phyloP scores from a whole-genome alignment of 2,329 filamentous ascomycete species.

The Hypoxylon sp. region DNA sequence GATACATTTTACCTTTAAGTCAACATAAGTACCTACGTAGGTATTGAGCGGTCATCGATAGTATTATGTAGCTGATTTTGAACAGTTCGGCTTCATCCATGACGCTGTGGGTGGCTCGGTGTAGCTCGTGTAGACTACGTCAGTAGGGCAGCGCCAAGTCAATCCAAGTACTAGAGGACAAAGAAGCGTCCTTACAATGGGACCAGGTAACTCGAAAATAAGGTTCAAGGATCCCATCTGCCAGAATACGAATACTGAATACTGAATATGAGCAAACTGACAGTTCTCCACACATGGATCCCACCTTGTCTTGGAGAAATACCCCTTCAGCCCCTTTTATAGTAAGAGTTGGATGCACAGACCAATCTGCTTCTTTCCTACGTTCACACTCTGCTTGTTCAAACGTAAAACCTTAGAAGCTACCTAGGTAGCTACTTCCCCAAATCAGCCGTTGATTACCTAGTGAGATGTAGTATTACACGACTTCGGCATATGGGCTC shows the following conservation, averaged over 20 bases:
- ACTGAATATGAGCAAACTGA: background rate
- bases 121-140: constrained; percentile 21
- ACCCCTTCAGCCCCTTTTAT: background rate
- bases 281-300: background rate
- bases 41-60: constrained; percentile 16
- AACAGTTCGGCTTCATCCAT: constrained; percentile 17
- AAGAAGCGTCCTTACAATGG: background rate
- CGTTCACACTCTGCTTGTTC: background rate
- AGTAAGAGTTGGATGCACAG: background rate
- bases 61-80: background rate
- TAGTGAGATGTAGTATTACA: constrained; percentile 12
- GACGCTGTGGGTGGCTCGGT: constrained; percentile 40
- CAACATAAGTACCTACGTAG: constrained; percentile 9
- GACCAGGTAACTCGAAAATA: background rate
- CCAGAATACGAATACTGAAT: background rate
- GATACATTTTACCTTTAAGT: constrained; percentile 6
- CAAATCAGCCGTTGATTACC: background rate
- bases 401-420: background rate
- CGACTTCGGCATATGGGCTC: constrained; percentile 14
- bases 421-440: background rate
- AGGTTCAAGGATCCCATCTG: background rate
- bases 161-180: background rate
- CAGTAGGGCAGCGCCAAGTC: constrained; percentile 9
- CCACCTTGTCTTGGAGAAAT: background rate
- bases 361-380: background rate